Conservation (phyloP, 2,329 filamentous ascomycete genomes). For the Talaromyces sp. region DNA sequence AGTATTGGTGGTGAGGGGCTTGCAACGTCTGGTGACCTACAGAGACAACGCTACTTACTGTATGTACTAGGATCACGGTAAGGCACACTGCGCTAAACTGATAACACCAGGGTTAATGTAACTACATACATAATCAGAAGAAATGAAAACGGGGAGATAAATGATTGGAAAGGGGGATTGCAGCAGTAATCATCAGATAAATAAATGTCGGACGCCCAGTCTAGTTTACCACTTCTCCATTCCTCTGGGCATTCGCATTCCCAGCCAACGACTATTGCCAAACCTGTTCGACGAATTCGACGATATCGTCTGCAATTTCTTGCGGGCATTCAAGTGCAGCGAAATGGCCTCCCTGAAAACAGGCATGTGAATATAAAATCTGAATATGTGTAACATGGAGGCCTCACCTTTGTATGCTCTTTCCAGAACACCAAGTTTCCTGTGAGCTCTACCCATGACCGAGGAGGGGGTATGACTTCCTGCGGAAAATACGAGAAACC, state of each 20-base stretch:
- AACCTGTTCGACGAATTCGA: constrained; percentile 30
- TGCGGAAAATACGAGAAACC: constrained; percentile 45
- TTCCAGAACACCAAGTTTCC: constrained; percentile 36
- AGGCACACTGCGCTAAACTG: not conserved
- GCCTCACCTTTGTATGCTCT: constrained; percentile 30
- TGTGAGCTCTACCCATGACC: constrained; percentile 31
- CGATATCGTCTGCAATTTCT: constrained; percentile 42
- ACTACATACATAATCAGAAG: not conserved
- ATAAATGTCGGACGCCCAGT: too few species aligned
- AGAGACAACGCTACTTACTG: not conserved
- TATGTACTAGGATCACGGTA: not conserved
- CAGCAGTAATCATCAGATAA: not conserved
- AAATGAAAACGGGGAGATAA: not conserved
- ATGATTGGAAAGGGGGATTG: not conserved
- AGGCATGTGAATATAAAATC: not conserved
- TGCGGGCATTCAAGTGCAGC: constrained; percentile 43
- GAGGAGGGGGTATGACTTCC: constrained; percentile 40
- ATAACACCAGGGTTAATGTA: not conserved
- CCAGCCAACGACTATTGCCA: constrained; percentile 18
- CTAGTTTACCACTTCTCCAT: not conserved
- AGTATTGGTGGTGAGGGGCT: not conserved
- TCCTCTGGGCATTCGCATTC: not conserved
- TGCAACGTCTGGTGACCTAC: not conserved
- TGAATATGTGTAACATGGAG: not conserved
- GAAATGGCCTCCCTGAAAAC: constrained; percentile 49